Evolutionary conservation across 495 filamentous ascomycete genomes (phyloP).

Genomic region (Penicillium mononematosum): DNA sequence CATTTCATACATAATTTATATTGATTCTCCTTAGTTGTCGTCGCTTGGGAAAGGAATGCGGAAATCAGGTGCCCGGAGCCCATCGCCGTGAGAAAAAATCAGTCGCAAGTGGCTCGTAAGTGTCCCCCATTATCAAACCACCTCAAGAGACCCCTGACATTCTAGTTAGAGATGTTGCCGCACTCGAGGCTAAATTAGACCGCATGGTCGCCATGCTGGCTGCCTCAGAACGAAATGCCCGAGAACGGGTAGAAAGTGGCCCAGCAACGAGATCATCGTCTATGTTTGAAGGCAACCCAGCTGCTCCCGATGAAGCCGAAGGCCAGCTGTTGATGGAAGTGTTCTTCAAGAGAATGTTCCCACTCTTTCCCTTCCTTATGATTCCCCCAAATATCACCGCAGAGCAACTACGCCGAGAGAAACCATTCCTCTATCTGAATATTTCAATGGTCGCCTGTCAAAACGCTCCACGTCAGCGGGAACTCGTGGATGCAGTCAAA

Average conservation of each 20-base stretch:
- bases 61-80: conserved; percentile 23
- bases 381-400: conserved; percentile 28
- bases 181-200: conserved; percentile 26
- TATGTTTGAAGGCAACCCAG: neutral
- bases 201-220: conserved; percentile 28
- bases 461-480: conserved; percentile 21
- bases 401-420: conserved; percentile 28
- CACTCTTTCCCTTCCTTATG: conserved; percentile 41
- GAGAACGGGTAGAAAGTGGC: conserved; percentile 8
- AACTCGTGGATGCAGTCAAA: conserved; percentile 22
- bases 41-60: conserved; percentile 28
- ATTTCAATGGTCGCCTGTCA: conserved; percentile 39
- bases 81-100: conserved; percentile 20
- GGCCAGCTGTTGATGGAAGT: conserved; percentile 14
- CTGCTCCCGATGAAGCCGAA: conserved; percentile 5
- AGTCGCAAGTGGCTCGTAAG: conserved; percentile 13
- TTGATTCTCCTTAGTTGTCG: conserved; percentile 18
- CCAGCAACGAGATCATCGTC: conserved; percentile 5
- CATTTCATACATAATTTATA: neutral
- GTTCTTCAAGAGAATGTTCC: conserved; percentile 21
- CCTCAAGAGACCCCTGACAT: neutral
- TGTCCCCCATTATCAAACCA: neutral
- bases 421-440: conserved; percentile 38
- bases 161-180: conserved; percentile 18
- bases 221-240: conserved; percentile 14